Percentiles rank a stretch among this genome's conserved stretches.
Evolutionary conservation across 139 green algal species (phyloP).

Genomic region (Monoraphidium neglectum): DNA sequence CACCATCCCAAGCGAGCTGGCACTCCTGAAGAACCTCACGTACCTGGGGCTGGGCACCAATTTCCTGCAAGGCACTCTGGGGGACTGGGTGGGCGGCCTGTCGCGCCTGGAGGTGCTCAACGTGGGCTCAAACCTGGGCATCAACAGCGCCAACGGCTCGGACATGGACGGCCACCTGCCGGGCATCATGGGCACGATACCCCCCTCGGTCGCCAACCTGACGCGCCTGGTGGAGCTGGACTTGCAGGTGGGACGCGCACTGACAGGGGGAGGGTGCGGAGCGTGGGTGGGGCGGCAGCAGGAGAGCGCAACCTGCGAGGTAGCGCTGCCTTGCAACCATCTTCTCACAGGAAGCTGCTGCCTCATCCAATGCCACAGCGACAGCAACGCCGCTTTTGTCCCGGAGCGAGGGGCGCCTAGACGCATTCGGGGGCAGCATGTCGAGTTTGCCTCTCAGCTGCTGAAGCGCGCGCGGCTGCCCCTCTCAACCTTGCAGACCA

Average conservation of each 20-base stretch:
- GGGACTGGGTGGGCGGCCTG: slow-evolving; percentile 1
- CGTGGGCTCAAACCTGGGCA: slow-evolving; percentile 9
- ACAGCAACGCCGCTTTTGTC: too few relatives aligned
- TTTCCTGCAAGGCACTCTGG: slow-evolving; percentile 30
- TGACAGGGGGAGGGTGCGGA: too few relatives aligned
- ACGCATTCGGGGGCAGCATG: too few relatives aligned
- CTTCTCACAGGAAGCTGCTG: too few relatives aligned
- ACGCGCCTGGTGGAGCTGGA: slow-evolving; percentile 6
- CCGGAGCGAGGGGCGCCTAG: too few relatives aligned
- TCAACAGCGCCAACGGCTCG: neutral
- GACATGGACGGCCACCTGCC: neutral
- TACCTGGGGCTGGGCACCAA: slow-evolving; percentile 22
- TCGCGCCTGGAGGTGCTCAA: neutral
- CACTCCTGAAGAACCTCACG: slow-evolving; percentile 16
- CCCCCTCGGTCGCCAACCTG: neutral
- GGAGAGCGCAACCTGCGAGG: too few relatives aligned
- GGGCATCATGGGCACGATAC: slow-evolving; percentile 7
- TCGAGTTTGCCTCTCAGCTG: too few relatives aligned
- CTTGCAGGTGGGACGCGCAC: neutral
- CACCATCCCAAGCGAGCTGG: slow-evolving; percentile 5
- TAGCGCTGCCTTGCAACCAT: too few relatives aligned
- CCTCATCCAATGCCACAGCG: too few relatives aligned
- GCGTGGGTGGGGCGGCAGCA: too few relatives aligned
- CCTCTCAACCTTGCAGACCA: slow-evolving; percentile 4
- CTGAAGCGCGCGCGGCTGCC: too few relatives aligned